Percentiles rank a stretch among this genome's conserved stretches.
Conservation (phyloP, 192 early-diverging fungal genomes). For the Podila horticola region DNA sequence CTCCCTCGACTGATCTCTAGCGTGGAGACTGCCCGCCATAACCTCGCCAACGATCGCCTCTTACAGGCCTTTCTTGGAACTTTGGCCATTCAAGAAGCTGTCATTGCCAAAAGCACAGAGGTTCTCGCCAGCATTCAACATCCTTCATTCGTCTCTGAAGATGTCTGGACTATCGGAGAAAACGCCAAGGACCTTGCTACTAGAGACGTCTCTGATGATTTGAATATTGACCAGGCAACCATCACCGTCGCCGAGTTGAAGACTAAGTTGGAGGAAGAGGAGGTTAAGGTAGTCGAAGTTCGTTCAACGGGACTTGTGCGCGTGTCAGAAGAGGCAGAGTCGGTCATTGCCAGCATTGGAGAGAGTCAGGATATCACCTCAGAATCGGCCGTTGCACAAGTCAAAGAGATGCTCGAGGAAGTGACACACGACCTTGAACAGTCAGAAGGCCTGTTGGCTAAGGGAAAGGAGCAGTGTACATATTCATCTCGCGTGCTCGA, state of each 20-base stretch:
- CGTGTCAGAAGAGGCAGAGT: constrained; percentile 18
- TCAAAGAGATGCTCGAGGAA: constrained; percentile 24
- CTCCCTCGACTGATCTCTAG: constrained; percentile 11
- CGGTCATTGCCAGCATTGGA: constrained; percentile 13
- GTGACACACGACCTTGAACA: constrained; percentile 2
- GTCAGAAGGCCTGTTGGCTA: constrained; percentile 20
- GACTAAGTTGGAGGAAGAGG: constrained; percentile 27
- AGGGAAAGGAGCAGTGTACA: constrained; percentile 17
- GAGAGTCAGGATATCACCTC: constrained; percentile 25
- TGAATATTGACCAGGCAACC: constrained; percentile 19
- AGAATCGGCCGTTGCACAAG: background rate
- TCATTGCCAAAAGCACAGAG: constrained; percentile 27
- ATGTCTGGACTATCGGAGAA: constrained; percentile 28
- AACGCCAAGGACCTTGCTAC: constrained; percentile 14
- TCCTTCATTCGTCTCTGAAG: constrained; percentile 33
- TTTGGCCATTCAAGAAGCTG: constrained; percentile 4
- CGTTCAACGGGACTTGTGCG: constrained; percentile 1
- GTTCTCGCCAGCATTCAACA: constrained; percentile 18
- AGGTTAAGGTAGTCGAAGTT: constrained; percentile 23
- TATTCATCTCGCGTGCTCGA: constrained; percentile 41
- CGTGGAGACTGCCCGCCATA: constrained; percentile 12
- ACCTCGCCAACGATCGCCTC: constrained; percentile 34
- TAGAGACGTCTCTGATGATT: constrained; percentile 20
- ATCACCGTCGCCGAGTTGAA: constrained; percentile 4
- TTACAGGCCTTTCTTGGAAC: constrained; percentile 21